phyloP scores from a whole-genome alignment of 1,284 basidiomycete species.

The Fomitopsis palustris region DNA sequence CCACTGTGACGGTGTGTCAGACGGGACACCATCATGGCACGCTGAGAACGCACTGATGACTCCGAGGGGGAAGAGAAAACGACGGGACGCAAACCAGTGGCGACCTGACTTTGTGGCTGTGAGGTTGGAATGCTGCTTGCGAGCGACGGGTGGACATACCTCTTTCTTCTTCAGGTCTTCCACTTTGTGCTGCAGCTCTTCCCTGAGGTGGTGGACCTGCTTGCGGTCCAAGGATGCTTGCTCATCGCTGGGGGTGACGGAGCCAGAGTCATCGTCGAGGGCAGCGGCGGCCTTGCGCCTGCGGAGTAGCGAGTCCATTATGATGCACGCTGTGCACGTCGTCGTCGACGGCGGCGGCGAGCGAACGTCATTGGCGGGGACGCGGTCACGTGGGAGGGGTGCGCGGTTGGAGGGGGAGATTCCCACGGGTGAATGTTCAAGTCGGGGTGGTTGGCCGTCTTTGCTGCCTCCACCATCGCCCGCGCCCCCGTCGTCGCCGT shows the following conservation, averaged over 20 bases:
- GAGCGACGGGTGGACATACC: background rate
- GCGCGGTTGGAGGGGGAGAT: constrained; percentile 13
- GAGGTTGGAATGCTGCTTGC: background rate
- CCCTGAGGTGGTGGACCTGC: constrained; percentile 5
- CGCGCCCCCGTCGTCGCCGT: constrained; percentile 13
- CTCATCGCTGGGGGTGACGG: background rate
- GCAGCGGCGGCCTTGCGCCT: background rate
- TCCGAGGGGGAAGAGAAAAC: constrained; percentile 47
- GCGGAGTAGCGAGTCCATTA: background rate
- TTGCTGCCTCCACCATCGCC: constrained; percentile 8
- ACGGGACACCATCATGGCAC: background rate
- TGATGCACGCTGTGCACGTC: background rate
- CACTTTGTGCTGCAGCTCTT: constrained; percentile 10
- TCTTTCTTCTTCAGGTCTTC: constrained; percentile 4
- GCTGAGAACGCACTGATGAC: constrained; percentile 36
- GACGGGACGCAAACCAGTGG: constrained; percentile 31
- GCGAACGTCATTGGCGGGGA: background rate
- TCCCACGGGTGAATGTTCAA: constrained; percentile 13
- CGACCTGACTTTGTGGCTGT: constrained; percentile 10
- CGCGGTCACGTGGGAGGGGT: constrained; percentile 16
- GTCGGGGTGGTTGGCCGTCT: background rate
- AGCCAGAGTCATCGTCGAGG: background rate
- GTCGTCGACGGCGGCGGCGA: background rate
- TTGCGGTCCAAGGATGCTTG: background rate
- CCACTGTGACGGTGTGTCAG: constrained; percentile 45